Conservation (phyloP, 192 early-diverging fungal species). For the Neocallimastix lanati region DNA sequence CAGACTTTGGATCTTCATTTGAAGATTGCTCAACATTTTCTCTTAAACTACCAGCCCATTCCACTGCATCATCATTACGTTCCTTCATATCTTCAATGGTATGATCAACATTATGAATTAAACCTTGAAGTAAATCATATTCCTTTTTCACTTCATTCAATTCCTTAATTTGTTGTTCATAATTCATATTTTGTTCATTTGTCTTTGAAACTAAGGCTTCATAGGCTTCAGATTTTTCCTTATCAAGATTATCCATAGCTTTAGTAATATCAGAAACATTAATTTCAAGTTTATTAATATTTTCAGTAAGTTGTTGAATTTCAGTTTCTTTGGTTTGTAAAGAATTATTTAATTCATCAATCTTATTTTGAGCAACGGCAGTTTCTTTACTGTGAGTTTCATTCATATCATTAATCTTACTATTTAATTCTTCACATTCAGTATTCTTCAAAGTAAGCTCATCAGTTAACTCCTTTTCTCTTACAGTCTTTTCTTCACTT, state of each 20-base stretch:
- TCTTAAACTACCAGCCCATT: too few relatives aligned
- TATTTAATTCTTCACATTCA: background rate
- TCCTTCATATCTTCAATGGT: background rate
- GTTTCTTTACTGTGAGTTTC: background rate
- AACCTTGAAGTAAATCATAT: background rate
- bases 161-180: background rate
- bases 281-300: background rate
- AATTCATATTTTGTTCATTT: background rate
- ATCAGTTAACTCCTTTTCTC: too few relatives aligned
- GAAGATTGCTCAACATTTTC: background rate
- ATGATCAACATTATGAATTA: background rate
- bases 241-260: background rate
- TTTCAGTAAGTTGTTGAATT: background rate
- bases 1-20: background rate
- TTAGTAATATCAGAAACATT: background rate
- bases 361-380: background rate
- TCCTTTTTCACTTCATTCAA: background rate
- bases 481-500: too few relatives aligned
- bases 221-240: background rate
- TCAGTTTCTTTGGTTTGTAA: background rate
- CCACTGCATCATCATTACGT: background rate
- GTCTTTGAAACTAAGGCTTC: background rate
- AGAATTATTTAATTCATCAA: background rate
- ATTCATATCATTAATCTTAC: background rate
- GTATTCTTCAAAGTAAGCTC: background rate